Conservation (phyloP, 2,329 filamentous ascomycete genomes). For the Alternaria conjuncta region DNA sequence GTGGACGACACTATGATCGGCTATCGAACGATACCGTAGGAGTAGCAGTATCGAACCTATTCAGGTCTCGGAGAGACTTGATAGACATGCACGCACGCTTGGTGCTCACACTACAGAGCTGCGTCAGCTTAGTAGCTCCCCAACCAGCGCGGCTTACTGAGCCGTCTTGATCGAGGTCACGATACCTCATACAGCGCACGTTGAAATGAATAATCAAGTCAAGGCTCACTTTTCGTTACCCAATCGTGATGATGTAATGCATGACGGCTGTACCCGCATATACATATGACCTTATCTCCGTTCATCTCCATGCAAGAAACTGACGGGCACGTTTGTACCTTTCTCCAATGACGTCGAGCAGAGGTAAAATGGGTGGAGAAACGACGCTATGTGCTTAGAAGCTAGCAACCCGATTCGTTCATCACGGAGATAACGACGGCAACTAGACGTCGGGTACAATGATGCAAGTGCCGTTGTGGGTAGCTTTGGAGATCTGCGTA, state of each 20-base stretch:
- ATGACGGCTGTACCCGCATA: background rate
- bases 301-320: background rate
- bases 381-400: background rate
- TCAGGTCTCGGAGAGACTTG: background rate
- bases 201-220: background rate
- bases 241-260: conserved; percentile 3
- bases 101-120: background rate
- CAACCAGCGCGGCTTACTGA: background rate
- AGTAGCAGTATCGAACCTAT: background rate
- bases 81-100: background rate
- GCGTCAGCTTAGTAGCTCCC: background rate
- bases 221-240: background rate
- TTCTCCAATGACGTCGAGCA: background rate
- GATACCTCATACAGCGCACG: background rate
- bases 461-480: background rate
- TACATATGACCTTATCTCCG: background rate
- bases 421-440: background rate
- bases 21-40: background rate
- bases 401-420: background rate
- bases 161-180: background rate
- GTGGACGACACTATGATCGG: conserved; percentile 58
- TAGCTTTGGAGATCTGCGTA: background rate
- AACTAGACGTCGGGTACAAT: background rate
- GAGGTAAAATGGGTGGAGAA: background rate
- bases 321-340: background rate